phyloP scores from a whole-genome alignment of 2,329 filamentous ascomycete genomes.

The Colletotrichum orbiculare region DNA sequence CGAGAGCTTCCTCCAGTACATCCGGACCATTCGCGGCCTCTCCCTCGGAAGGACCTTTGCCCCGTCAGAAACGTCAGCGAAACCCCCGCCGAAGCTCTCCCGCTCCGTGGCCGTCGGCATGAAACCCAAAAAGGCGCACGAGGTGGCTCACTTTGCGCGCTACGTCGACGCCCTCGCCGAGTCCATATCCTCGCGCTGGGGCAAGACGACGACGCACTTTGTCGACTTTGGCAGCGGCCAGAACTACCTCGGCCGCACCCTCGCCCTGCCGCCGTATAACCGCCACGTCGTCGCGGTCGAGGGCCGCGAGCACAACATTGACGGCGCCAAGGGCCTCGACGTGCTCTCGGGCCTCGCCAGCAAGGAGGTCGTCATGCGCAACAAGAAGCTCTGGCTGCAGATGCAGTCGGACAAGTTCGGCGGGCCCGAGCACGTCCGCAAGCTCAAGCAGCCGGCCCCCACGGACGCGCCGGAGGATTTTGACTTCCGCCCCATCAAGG shows the following conservation, averaged over 20 bases:
- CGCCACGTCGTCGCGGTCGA: slow-evolving; percentile 92
- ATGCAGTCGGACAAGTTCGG: slow-evolving; percentile 56
- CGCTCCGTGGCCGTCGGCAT: slow-evolving; percentile 85
- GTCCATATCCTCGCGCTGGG: slow-evolving; percentile 68
- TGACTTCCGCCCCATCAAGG: slow-evolving; percentile 59
- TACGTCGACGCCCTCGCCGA: slow-evolving; percentile 75
- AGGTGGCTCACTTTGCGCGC: slow-evolving; percentile 89
- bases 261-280: slow-evolving; percentile 88
- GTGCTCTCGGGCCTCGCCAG: slow-evolving; percentile 81
- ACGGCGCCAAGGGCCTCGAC: slow-evolving; percentile 85
- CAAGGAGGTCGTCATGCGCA: slow-evolving; percentile 78
- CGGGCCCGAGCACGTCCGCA: slow-evolving; percentile 49
- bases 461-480: slow-evolving; percentile 41
- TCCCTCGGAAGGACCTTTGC: slow-evolving; percentile 72
- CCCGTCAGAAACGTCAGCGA: slow-evolving; percentile 46
- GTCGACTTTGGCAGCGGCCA: slow-evolving; percentile 97
- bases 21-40: slow-evolving; percentile 75
- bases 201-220: slow-evolving; percentile 79
- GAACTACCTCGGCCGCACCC: slow-evolving; percentile 90
- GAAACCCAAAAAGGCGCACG: slow-evolving; percentile 95
- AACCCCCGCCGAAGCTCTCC: slow-evolving; percentile 68
- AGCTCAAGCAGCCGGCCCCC: slow-evolving; percentile 10
- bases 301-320: slow-evolving; percentile 86
- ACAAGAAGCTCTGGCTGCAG: slow-evolving; percentile 81
- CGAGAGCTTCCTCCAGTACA: slow-evolving; percentile 75